A percentile compares a stretch with the other conserved stretches of the same genome.
These are phyloP conservation scores for Botryotinia convoluta DNA, from an alignment of 2,329 filamentous ascomycete genomes.

Conservation along the genomic window DNA sequence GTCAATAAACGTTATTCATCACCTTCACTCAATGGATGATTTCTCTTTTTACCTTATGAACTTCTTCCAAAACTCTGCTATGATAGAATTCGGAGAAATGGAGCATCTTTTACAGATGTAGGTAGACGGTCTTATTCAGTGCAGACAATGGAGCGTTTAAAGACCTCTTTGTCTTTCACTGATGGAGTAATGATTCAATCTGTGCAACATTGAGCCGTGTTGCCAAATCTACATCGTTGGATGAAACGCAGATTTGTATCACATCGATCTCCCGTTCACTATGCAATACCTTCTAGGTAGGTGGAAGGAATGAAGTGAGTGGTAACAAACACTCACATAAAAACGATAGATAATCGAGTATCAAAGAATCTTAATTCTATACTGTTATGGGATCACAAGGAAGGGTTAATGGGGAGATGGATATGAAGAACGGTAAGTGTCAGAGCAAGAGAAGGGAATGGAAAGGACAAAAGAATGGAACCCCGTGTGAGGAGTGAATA, in stretches of 20 bases:
- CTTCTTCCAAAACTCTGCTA: not conserved
- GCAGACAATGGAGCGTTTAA: not conserved
- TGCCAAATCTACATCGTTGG: not conserved
- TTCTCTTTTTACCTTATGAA: not conserved
- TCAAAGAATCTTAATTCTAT: not conserved
- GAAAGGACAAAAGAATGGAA: not conserved
- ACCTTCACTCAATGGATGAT: not conserved
- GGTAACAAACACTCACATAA: not conserved
- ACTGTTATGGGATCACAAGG: not conserved
- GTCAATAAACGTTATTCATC: not conserved
- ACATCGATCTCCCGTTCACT: not conserved
- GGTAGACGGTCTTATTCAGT: not conserved
- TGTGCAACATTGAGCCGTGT: not conserved
- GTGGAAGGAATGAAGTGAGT: not conserved
- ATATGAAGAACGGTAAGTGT: not conserved
- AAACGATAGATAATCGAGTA: not conserved
- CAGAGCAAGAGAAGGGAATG: not conserved
- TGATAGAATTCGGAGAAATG: not conserved
- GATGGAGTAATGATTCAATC: not conserved
- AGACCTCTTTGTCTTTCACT: not conserved
- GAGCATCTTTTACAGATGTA: not conserved
- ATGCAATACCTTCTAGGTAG: not conserved
- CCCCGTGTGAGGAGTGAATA: not conserved
- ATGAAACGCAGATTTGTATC: not conserved
- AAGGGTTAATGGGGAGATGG: not conserved